Conservation (phyloP, 176 grass and related monocot species). For the Triticum aestivum region DNA sequence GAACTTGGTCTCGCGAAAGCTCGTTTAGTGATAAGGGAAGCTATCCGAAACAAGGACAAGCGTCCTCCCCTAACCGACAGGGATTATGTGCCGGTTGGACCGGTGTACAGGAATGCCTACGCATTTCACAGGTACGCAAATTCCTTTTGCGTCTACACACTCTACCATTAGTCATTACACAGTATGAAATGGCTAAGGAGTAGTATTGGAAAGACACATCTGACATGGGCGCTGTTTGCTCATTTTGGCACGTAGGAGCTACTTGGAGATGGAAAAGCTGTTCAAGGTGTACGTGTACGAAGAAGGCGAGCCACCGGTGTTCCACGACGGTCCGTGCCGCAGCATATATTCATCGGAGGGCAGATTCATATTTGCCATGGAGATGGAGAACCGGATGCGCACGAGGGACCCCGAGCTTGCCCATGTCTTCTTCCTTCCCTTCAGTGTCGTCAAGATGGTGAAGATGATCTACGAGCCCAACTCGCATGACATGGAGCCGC, state of each 20-base stretch:
- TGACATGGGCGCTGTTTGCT: not conserved
- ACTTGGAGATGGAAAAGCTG: constrained; percentile 86
- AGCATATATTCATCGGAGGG: constrained; percentile 97
- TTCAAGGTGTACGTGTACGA: constrained; percentile 82
- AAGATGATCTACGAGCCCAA: constrained; percentile 53
- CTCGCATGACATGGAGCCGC: constrained; percentile 56
- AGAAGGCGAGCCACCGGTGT: constrained; percentile 94
- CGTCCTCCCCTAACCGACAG: too few species aligned
- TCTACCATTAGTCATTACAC: too few species aligned
- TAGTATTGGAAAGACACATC: too few species aligned
- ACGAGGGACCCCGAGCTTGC: constrained; percentile 54
- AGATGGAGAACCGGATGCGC: constrained; percentile 49
- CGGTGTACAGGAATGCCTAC: too few species aligned
- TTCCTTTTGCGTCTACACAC: too few species aligned
- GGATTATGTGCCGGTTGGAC: too few species aligned
- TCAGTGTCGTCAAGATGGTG: constrained; percentile 93
- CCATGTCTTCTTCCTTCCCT: constrained; percentile 80
- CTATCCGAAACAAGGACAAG: too few species aligned
- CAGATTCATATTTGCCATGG: constrained; percentile 77
- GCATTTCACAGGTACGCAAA: too few species aligned
- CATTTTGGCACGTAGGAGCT: constrained; percentile 51
- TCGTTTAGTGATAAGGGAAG: too few species aligned
- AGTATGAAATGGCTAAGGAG: too few species aligned
- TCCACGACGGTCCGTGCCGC: constrained; percentile 85
- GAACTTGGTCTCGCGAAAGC: too few species aligned